Base-by-base conservation (phyloP, 2,329 filamentous ascomycete genomes). In the Rosellinia necatrix region DNA sequence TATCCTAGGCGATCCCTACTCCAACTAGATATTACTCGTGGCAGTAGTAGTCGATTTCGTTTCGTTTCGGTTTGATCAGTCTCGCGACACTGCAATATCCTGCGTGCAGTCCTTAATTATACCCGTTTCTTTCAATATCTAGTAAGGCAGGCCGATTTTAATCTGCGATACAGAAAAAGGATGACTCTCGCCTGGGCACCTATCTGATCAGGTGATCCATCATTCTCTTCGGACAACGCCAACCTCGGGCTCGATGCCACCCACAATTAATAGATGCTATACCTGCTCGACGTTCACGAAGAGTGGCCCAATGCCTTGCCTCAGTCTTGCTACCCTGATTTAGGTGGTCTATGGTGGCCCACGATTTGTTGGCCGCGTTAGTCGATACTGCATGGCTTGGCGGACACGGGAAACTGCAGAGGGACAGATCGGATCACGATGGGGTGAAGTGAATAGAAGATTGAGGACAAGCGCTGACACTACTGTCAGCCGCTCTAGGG, bases 41-140 rank as follows among this genome's bases (percentile, higher is more conserved):
- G n/a, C n/a, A n/a, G n/a, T n/a, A n/a, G 15, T 12, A 21, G n/a
- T 22, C 12, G 24, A 13, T 9, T 13, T 30, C 17, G 12, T 10
- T 24, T 44, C 10, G 5, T 43, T 9, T 40, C 37, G 40, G 12
- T 24, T 48, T 43, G 9, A 12, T 13, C 15, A 17, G 9, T 53
- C 22, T 43, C n/a, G 27, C 25, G 19, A n/a, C n/a, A n/a, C n/a
- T n/a, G 21, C 27, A 30, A 24, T 30, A 29, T 55, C 27, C 35
- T 22, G 6, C 40, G 27, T 34, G 49, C 17, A 44, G 25, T 42
- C 43, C 12, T 47, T 40, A 49, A 40, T 32, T 58, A 58, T 58
- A 58, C 56, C 56, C 56, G 38, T 55, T 58, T 55, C 25, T 50
- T 58, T 37, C 24, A 34, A 21, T 29, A 47, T 48, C 47, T 35